Conservation (phyloP, 768 basidiomycete species). For the Lyophyllum shimeji region DNA sequence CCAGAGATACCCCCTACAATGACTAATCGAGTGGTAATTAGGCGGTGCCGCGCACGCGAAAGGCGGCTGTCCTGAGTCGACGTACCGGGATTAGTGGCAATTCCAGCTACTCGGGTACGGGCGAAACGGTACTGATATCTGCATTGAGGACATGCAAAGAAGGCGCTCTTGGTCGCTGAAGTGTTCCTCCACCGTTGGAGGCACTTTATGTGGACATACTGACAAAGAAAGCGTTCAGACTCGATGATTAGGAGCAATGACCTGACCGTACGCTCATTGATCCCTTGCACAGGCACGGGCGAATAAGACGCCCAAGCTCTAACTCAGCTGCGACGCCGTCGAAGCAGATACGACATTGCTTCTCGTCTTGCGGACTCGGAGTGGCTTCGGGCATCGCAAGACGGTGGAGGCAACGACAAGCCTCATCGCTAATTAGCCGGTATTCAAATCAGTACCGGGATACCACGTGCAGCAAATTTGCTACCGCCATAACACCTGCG, state of each 20-base stretch:
- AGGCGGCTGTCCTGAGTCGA: background rate
- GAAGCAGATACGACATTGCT: slow-evolving; percentile 84
- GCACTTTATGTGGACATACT: slow-evolving; percentile 83
- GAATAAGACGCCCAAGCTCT: slow-evolving; percentile 73
- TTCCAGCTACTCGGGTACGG: slow-evolving; percentile 65
- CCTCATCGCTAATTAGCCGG: background rate
- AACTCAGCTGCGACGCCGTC: slow-evolving; percentile 61
- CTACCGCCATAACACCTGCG: no score
- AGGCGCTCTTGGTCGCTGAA: slow-evolving; percentile 61
- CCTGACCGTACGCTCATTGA: slow-evolving; percentile 57
- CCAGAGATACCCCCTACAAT: slow-evolving; percentile 62
- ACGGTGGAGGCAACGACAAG: background rate
- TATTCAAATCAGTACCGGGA: slow-evolving; percentile 8
- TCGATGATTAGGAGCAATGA: background rate
- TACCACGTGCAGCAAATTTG: background rate
- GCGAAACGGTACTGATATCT: slow-evolving; percentile 76
- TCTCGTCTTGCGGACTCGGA: slow-evolving; percentile 37
- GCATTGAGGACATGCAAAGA: slow-evolving; percentile 82
- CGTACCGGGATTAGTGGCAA: slow-evolving; percentile 77
- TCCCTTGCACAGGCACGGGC: slow-evolving; percentile 79
- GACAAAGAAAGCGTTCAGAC: slow-evolving; percentile 15
- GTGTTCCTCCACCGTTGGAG: slow-evolving; percentile 72
- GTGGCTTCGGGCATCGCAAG: slow-evolving; percentile 15
- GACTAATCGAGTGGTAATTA: slow-evolving; percentile 39
- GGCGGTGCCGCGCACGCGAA: slow-evolving; percentile 7